Percentiles rank a stretch among this genome's conserved stretches.
Conservation (phyloP, 1,284 basidiomycete genomes). For the Ceratobasidium sp. region DNA sequence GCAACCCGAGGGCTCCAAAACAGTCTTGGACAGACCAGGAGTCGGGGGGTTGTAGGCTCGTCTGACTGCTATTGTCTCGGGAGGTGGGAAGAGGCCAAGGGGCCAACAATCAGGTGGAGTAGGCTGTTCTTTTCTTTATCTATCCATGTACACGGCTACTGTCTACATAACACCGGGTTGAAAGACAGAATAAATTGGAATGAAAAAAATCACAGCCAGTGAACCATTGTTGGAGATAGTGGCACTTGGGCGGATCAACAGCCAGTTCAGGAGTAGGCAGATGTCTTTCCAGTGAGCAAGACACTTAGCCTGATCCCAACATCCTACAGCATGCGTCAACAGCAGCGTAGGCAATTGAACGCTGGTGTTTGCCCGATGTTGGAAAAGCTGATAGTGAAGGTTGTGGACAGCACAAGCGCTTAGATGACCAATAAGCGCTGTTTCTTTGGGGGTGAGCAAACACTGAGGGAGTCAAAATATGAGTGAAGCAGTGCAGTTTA, state of each 20-base stretch:
- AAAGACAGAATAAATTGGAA: too few species aligned
- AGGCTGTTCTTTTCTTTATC: too few species aligned
- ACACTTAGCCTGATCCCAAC: not conserved
- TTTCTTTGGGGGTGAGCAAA: not conserved
- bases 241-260: not conserved
- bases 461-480: not conserved
- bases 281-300: not conserved
- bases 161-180: too few species aligned
- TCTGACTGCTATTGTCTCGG: too few species aligned
- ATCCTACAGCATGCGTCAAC: not conserved
- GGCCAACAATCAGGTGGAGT: too few species aligned
- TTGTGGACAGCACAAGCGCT: not conserved
- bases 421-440: not conserved
- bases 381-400: not conserved
- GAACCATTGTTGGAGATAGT: not conserved
- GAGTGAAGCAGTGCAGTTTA: not conserved
- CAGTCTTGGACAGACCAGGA: too few species aligned
- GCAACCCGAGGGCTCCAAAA: too few species aligned
- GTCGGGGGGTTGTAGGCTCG: too few species aligned
- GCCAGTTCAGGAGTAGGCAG: not conserved
- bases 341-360: not conserved
- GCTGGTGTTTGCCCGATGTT: not conserved
- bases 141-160: too few species aligned
- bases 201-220: not conserved
- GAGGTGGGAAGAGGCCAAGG: too few species aligned